Evolutionary conservation across 2,329 filamentous ascomycete species (phyloP).

Genomic region (Botrytis galanthina): DNA sequence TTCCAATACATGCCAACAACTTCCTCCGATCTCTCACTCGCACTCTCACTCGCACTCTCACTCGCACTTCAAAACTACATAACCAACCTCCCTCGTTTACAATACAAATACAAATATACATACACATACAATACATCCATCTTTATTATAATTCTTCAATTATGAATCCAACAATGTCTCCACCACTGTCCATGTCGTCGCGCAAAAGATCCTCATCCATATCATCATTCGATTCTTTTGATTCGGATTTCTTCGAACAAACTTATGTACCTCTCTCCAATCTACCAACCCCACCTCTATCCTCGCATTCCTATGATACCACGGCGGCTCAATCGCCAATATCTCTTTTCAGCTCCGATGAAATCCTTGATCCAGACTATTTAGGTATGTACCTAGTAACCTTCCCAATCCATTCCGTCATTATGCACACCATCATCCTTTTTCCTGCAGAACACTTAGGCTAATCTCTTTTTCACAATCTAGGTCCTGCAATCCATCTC

Average conservation of each 20-base stretch:
- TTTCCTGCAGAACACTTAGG: slow-evolving; percentile 21
- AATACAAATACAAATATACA: not conserved
- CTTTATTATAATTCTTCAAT: not conserved
- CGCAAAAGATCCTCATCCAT: slow-evolving; percentile 26
- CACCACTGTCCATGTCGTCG: slow-evolving; percentile 27
- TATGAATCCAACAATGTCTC: slow-evolving; percentile 19
- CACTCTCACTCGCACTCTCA: not conserved
- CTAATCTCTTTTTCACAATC: slow-evolving; percentile 33
- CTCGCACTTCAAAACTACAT: not conserved
- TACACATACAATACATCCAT: not conserved
- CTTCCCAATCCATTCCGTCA: slow-evolving; percentile 21
- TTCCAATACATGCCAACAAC: slow-evolving; percentile 1
- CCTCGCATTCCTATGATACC: slow-evolving; percentile 36
- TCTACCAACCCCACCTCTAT: slow-evolving; percentile 64
- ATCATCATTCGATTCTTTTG: slow-evolving; percentile 38
- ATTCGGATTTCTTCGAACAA: slow-evolving; percentile 52
- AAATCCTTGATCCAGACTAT: slow-evolving; percentile 34
- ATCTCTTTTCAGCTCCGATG: slow-evolving; percentile 27
- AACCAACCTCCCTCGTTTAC: slow-evolving; percentile 9
- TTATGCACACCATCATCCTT: slow-evolving; percentile 1
- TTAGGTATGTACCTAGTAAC: slow-evolving; percentile 30
- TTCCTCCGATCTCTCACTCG: not conserved
- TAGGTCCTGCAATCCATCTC: slow-evolving; percentile 64
- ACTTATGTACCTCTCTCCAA: slow-evolving; percentile 67
- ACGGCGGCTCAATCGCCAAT: slow-evolving; percentile 26